These are phyloP conservation scores for Hypoxylon sp. DNA, from an alignment of 2,329 filamentous ascomycete genomes.

Conservation along the genomic window DNA sequence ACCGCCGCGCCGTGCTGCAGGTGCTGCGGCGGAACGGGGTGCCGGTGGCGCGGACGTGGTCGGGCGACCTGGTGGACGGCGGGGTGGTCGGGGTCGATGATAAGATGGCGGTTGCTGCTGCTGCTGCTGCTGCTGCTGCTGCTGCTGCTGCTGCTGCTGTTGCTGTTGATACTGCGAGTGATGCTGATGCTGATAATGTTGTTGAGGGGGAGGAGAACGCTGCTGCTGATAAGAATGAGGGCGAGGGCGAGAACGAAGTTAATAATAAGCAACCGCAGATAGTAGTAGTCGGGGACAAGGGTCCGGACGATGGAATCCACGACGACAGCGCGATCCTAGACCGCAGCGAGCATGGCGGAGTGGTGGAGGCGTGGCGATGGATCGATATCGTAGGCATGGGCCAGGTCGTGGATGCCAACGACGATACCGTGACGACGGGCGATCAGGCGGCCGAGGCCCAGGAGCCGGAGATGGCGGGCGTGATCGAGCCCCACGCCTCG, in stretches of 20 bases:
- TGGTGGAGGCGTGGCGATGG: constrained; percentile 63
- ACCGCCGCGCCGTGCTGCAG: constrained; percentile 69
- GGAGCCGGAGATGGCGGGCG: constrained; percentile 53
- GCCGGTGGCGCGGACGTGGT: constrained; percentile 62
- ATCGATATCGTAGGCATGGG: constrained; percentile 66
- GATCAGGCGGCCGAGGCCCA: constrained; percentile 41
- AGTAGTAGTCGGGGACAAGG: constrained; percentile 28
- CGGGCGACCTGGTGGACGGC: constrained; percentile 63
- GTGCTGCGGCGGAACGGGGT: constrained; percentile 64
- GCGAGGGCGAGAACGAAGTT: constrained; percentile 49
- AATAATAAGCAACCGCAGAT: constrained; percentile 20
- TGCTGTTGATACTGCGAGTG: neutral
- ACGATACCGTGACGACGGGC: constrained; percentile 27
- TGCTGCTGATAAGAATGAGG: constrained; percentile 39
- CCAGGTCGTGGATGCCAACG: constrained; percentile 36
- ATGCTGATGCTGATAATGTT: neutral
- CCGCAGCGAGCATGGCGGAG: constrained; percentile 52
- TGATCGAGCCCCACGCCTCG: constrained; percentile 50
- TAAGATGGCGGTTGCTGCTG: constrained; percentile 34
- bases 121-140: neutral
- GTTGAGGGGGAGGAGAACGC: neutral
- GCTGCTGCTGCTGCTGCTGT: neutral
- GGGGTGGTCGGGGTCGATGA: constrained; percentile 37
- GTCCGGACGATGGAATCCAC: constrained; percentile 48
- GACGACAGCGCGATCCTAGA: constrained; percentile 66